A percentile compares a stretch with the other conserved stretches of the same genome.
These are phyloP conservation scores for Plantago ovata DNA, from an alignment of 257 asterid genomes.

Conservation along the genomic window DNA sequence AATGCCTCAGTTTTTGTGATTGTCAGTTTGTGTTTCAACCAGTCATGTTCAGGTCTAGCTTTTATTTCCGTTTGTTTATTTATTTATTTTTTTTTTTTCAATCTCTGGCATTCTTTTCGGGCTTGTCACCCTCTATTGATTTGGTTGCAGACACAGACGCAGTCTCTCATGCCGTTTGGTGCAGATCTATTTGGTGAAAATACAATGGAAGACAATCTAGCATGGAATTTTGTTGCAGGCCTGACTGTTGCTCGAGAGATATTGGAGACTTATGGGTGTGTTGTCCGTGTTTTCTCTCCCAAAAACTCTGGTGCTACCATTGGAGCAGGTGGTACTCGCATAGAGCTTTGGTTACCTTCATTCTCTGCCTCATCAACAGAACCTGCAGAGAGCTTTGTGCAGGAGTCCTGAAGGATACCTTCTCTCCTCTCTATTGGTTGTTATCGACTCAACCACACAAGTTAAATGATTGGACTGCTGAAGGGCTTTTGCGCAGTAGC, in stretches of 20 bases:
- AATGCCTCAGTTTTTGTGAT: background rate
- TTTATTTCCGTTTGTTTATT: background rate
- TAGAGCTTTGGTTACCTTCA: constrained; percentile 90
- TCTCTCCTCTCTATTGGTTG: background rate
- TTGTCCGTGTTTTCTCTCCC: constrained; percentile 81
- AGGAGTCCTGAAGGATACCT: constrained; percentile 21
- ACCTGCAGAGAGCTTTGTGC: constrained; percentile 22
- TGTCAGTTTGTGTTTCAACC: background rate
- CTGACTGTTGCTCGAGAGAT: constrained; percentile 91
- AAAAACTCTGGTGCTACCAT: constrained; percentile 40
- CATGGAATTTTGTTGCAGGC: constrained; percentile 95
- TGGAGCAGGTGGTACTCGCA: constrained; percentile 80
- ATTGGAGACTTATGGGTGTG: constrained; percentile 81
- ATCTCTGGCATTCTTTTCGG: background rate
- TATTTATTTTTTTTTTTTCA: background rate
- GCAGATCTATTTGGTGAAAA: constrained; percentile 55
- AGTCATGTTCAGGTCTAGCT: background rate
- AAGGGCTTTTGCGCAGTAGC: no score
- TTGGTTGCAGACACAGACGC: constrained; percentile 87
- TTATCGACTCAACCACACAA: background rate
- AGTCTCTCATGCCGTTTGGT: constrained; percentile 80
- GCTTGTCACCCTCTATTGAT: background rate
- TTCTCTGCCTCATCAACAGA: constrained; percentile 32
- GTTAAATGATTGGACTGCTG: background rate
- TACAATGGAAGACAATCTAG: constrained; percentile 74